Conservation (phyloP, 495 filamentous ascomycete genomes). For the Polyplosphaeria fusca region DNA sequence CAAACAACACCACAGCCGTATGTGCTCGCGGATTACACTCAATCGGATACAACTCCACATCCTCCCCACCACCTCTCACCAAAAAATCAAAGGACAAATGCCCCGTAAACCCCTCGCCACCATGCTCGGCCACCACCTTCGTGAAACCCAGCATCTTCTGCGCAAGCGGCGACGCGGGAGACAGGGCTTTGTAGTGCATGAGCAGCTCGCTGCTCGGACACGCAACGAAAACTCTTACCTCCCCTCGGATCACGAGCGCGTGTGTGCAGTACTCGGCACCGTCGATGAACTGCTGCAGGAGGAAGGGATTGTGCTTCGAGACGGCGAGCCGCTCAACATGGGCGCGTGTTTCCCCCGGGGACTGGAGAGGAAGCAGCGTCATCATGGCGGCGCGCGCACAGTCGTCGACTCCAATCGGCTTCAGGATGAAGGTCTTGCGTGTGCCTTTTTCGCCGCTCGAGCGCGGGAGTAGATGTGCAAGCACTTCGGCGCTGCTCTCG, state of each 20-base stretch:
- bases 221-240: constrained; percentile 61
- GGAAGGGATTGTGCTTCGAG: constrained; percentile 7
- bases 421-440: constrained; percentile 59
- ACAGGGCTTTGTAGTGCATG: constrained; percentile 62
- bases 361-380: constrained; percentile 54
- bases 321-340: constrained; percentile 3
- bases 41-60: constrained; percentile 50
- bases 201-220: constrained; percentile 56
- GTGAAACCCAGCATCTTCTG: constrained; percentile 62
- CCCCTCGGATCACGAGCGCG: constrained; percentile 57
- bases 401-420: constrained; percentile 54
- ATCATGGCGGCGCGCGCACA: constrained; percentile 43
- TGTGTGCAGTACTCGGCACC: constrained; percentile 70
- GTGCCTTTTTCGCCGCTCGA: background rate
- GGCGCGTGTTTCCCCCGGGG: constrained; percentile 46
- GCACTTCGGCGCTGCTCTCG: constrained; percentile 55
- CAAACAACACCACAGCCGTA: constrained; percentile 57
- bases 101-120: constrained; percentile 56
- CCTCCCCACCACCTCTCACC: constrained; percentile 46
- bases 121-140: constrained; percentile 50
- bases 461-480: constrained; percentile 48
- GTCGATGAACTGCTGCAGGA: constrained; percentile 64
- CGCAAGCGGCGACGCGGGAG: constrained; percentile 51
- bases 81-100: constrained; percentile 68
- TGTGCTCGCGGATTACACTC: constrained; percentile 63